A percentile compares a stretch with the other conserved stretches of the same genome.
These are phyloP conservation scores for Fusarium paranaense DNA, from an alignment of 2,329 filamentous ascomycete genomes.

Conservation along the genomic window DNA sequence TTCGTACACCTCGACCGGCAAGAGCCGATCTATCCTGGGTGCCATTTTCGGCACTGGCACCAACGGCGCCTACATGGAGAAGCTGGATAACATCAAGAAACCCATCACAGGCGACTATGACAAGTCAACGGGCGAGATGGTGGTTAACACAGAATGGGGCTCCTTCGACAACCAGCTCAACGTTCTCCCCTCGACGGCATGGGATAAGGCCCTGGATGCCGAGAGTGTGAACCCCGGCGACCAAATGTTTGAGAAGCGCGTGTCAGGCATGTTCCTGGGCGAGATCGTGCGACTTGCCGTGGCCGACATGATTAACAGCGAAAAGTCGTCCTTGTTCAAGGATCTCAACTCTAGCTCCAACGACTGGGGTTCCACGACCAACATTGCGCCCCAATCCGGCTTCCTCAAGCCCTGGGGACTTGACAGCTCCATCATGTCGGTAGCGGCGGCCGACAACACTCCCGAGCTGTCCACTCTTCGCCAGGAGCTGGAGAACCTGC, in stretches of 20 bases:
- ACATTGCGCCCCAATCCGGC: slow-evolving; percentile 71
- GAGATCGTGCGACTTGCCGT: slow-evolving; percentile 88
- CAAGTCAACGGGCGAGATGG: slow-evolving; percentile 88
- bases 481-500: slow-evolving; percentile 79
- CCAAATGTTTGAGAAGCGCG: slow-evolving; percentile 99
- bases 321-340: slow-evolving; percentile 77
- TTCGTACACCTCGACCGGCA: slow-evolving; percentile 91
- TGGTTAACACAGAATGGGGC: slow-evolving; percentile 98
- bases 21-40: slow-evolving; percentile 88
- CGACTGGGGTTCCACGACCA: slow-evolving; percentile 76
- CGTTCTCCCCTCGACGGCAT: slow-evolving; percentile 86
- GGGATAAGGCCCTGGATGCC: slow-evolving; percentile 82
- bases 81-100: slow-evolving; percentile 87
- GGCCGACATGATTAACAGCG: slow-evolving; percentile 76
- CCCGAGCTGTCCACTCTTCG: slow-evolving; percentile 78
- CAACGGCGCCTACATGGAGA: slow-evolving; percentile 97
- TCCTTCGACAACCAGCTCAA: slow-evolving; percentile 96
- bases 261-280: slow-evolving; percentile 98
- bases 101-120: slow-evolving; percentile 78
- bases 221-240: slow-evolving; percentile 91
- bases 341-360: slow-evolving; percentile 80
- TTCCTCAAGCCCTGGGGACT: slow-evolving; percentile 88
- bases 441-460: slow-evolving; percentile 83
- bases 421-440: slow-evolving; percentile 90
- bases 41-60: slow-evolving; percentile 98